Base-by-base conservation (phyloP, 2,329 filamentous ascomycete genomes). In the Stemphylium beticola region DNA sequence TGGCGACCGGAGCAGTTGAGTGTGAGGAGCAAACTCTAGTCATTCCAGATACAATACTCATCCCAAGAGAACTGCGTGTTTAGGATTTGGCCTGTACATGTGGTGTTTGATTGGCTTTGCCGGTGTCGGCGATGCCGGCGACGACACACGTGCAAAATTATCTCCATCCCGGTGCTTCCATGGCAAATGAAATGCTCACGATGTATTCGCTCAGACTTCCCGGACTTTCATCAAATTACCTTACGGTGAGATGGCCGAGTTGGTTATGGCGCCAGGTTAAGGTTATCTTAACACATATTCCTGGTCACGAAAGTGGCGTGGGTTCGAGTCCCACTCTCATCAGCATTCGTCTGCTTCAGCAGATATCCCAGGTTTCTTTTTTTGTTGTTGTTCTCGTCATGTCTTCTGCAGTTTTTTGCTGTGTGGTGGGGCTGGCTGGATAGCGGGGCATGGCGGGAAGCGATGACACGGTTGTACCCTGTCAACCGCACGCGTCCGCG, bases 311-410 rank as follows among this genome's bases (percentile, higher is more conserved):
- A 73, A 73, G 66, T 71, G 69, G 72, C 72, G 72, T 73, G 72
- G 70, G 72, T 74, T 73, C 71, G 66, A 74, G 71, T 75, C 72
- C 70, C 71, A 72, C 71, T 74, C 72, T 73, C 69, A 72, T 75
- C 72, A 74, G 43, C 52, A 69, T 72, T 71, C 64, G 67, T 73
- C 65, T 58, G 48, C 49, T 18, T 48, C 15, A 39, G 45, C 48
- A 58, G 62, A 58, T 57, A 61, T 12, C 48, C 63, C 62, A 67
- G 66, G 65, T 31, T 53, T 55, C 39, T 57, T 47, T 65, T 65
- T 69, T 68, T 53, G 14, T 29, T 14, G 22, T 29, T 15, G 34
- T 20, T 8, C 4, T n/a, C 5, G 4, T 18, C 15, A 22, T 22
- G 22, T 24, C 22, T 24, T 24, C 6, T 24, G 22, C 22, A 10